Evolutionary conservation across 441 rosid genomes (phyloP).

Genomic region (Cnidoscolus chayamansa): DNA sequence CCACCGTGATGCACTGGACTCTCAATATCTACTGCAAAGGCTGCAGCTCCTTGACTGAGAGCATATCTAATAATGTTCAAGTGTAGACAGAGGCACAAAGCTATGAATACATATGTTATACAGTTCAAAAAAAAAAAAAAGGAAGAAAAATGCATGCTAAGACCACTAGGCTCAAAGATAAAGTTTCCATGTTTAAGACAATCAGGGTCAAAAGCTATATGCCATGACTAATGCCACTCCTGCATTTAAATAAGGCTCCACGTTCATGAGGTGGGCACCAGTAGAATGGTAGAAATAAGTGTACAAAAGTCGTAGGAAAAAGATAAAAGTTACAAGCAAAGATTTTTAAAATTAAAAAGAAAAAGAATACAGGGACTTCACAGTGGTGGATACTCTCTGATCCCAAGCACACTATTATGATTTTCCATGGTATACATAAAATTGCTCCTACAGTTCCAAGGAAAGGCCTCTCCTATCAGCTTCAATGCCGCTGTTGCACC

Average conservation of each 20-base stretch:
- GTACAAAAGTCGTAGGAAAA: neutral
- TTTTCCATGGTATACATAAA: slow-evolving; percentile 88
- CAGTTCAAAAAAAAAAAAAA: neutral
- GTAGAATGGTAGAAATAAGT: neutral
- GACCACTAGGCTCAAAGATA: neutral
- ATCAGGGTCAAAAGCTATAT: neutral
- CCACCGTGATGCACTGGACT: slow-evolving; percentile 32
- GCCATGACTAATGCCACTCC: neutral
- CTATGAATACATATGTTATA: neutral
- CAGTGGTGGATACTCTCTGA: slow-evolving; percentile 77
- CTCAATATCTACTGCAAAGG: slow-evolving; percentile 72
- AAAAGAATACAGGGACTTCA: neutral
- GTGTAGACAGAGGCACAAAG: slow-evolving; percentile 22
- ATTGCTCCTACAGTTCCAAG: slow-evolving; percentile 65
- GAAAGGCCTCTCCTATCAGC: slow-evolving; percentile 88
- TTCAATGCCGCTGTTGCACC: slow-evolving; percentile 94
- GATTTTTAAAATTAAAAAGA: neutral
- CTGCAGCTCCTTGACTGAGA: slow-evolving; percentile 73
- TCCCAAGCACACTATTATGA: slow-evolving; percentile 96
- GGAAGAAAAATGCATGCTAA: neutral
- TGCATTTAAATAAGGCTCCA: neutral
- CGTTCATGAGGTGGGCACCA: slow-evolving; percentile 3
- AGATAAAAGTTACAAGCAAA: neutral
- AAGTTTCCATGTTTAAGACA: neutral
- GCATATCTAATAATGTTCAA: slow-evolving; percentile 57